Evolutionary conservation across 164 flowering plant species (phyloP), one percentile per base, ranked within the genome.

Genomic region (Magnolia kwangsiensis): DNA sequence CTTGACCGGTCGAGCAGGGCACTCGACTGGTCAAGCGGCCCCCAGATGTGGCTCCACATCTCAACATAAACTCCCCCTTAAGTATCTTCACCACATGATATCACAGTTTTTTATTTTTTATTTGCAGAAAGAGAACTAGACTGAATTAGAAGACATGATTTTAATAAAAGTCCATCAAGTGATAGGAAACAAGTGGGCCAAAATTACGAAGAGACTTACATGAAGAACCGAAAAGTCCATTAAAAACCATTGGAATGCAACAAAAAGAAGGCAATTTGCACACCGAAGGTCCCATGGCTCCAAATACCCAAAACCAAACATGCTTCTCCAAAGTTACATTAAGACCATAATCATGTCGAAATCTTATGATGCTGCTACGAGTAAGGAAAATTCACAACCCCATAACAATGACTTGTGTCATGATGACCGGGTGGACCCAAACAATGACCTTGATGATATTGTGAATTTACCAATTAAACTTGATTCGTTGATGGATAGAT

Each of bases 241-340:
- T 14, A 95, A 93, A 71, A 95, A 95, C 83, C 96, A 93, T 37
- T 93, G 98, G 96, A 91, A 93, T 64, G 97, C 97, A 7, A 91
- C 98, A 19, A 93, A 90, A 73, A 84, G 96, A 76, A 88, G 90
- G 82, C 93, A 89, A 65, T 84, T 82, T 64, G 85, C 93, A 4
- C 85, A 83, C 73, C 74, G 93, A 67, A 89, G 85, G 72, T 85
- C 87, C 69, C 85, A 90, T 0, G 80, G 74, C 71, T 74, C 92
- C 18, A 90, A 85, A 68, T 77, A 83, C 78, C 87, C 87, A 0
- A 87, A 80, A 82, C 79, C 87, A 11, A 82, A 81, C 75, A 78
- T 92, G 20, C 86, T 90, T 5, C 82, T 93, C 23, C 92, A 91
- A 51, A 84, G 89, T 50, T 93, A 91, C 80, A 93, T 93, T 81